phyloP scores from a whole-genome alignment of 495 filamentous ascomycete species.

The Cryomyces minteri region DNA sequence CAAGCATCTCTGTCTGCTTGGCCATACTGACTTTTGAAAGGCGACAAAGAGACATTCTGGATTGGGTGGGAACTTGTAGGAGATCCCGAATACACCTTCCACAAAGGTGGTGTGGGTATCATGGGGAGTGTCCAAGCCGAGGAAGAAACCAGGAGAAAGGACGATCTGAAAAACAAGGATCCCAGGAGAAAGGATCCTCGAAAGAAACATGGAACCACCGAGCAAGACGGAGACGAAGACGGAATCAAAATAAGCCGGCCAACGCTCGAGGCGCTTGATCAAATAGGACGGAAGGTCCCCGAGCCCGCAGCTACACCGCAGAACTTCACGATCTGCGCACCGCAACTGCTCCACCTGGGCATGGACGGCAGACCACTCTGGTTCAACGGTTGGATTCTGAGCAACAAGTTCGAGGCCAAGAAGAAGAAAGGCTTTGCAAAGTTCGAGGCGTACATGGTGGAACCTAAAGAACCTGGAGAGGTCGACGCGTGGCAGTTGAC shows the following conservation, averaged over 20 bases:
- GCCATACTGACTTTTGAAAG: not conserved
- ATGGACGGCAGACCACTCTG: constrained; percentile 1
- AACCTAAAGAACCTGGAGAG: not conserved
- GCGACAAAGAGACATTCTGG: constrained; percentile 3
- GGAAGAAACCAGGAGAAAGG: too few relatives aligned
- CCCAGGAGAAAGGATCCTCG: too few relatives aligned
- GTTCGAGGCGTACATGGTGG: not conserved
- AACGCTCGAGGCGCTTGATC: not conserved
- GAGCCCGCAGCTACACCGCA: not conserved
- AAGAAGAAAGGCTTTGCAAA: not conserved
- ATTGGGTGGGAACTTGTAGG: constrained; percentile 1
- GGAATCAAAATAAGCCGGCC: not conserved
- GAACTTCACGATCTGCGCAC: constrained; percentile 1
- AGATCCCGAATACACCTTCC: constrained; percentile 1
- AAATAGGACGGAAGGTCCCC: not conserved
- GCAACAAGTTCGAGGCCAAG: not conserved
- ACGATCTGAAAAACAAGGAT: too few relatives aligned
- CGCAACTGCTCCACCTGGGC: constrained; percentile 1
- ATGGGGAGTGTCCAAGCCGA: not conserved
- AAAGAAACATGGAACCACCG: too few relatives aligned
- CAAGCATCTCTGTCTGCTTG: not conserved
- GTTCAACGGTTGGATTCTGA: constrained; percentile 1
- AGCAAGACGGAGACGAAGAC: not conserved
- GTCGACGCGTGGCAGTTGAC: not conserved
- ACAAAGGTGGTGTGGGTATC: not conserved